These are phyloP conservation scores for Raphanus raphanistrum DNA, from an alignment of 345 rosid species.

Conservation along the genomic window DNA sequence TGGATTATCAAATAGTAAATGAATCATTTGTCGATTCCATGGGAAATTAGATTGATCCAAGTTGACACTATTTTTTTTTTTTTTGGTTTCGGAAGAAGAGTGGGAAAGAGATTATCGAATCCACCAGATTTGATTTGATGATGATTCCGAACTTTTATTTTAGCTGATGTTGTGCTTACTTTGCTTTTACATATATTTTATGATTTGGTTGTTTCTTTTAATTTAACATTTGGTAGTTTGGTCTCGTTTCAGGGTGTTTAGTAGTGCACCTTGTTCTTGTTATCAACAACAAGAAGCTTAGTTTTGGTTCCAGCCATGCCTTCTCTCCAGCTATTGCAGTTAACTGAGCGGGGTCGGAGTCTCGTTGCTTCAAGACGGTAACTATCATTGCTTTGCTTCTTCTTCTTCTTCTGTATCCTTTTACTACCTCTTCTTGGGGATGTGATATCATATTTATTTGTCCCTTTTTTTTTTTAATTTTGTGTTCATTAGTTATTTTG, in stretches of 20 bases:
- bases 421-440: background rate
- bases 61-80: no score
- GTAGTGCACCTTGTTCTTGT: background rate
- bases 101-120: no score
- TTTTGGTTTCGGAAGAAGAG: no score
- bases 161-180: background rate
- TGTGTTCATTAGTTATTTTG: background rate
- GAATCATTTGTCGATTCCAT: background rate
- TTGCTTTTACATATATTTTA: background rate
- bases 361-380: constrained; percentile 88
- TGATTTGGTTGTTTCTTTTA: background rate
- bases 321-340: constrained; percentile 82
- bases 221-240: background rate
- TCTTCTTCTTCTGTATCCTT: background rate
- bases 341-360: constrained; percentile 80
- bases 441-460: background rate
- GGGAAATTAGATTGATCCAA: background rate
- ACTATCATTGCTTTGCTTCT: constrained; percentile 1
- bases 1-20: background rate
- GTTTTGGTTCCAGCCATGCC: constrained; percentile 56
- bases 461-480: no score
- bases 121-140: background rate
- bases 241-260: constrained; percentile 39
- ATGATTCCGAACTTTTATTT: background rate
- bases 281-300: constrained; percentile 4